These are phyloP conservation scores for Rhododendron williamsianum DNA, from an alignment of 148 eudicot genomes.

Conservation along the genomic window DNA sequence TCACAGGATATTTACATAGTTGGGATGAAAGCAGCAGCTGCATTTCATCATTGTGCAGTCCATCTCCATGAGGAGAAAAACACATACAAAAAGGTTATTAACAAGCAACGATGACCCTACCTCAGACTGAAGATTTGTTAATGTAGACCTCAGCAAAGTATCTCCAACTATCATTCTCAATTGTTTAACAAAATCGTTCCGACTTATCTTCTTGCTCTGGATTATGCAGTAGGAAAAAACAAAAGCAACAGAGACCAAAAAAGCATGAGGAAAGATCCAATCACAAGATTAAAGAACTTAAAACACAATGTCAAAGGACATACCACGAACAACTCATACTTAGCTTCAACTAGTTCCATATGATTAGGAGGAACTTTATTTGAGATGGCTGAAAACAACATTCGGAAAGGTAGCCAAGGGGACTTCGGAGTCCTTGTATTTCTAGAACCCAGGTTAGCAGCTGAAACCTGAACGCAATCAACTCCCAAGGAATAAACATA, in stretches of 20 bases:
- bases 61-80: not conserved
- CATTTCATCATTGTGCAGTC: not conserved
- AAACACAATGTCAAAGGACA: constrained; percentile 1
- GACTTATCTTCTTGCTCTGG: constrained; percentile 26
- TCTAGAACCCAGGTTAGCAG: constrained; percentile 33
- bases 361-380: constrained; percentile 36
- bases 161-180: constrained; percentile 38
- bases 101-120: constrained; percentile 5
- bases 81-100: not conserved
- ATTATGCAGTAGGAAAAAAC: not conserved
- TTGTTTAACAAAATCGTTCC: constrained; percentile 29
- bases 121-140: constrained; percentile 28
- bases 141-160: constrained; percentile 29
- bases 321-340: constrained; percentile 59
- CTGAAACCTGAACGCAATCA: constrained; percentile 12
- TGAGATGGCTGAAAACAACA: constrained; percentile 60
- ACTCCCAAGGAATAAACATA: not conserved
- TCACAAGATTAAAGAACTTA: not conserved
- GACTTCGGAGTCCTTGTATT: constrained; percentile 46
- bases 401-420: constrained; percentile 81
- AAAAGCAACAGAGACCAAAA: not conserved
- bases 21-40: not conserved
- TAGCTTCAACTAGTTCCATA: constrained; percentile 46
- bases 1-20: not conserved
- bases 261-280: not conserved